phyloP scores from a whole-genome alignment of 1,284 basidiomycete species.

The Singerocomus inundabilis region DNA sequence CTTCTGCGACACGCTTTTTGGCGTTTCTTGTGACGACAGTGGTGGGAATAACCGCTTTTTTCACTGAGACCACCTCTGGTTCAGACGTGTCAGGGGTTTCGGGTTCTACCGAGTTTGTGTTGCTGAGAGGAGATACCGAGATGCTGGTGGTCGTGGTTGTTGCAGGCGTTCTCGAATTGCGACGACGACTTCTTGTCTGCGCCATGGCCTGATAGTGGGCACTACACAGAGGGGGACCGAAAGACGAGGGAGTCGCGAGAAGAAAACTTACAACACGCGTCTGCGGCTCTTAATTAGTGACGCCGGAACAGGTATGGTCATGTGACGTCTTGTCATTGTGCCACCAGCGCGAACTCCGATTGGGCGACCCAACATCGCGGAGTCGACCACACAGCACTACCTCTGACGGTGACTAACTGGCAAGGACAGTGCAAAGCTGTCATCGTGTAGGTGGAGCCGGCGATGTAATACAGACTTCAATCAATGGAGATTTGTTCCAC shows the following conservation, averaged over 20 bases:
- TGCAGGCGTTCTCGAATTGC: constrained; percentile 21
- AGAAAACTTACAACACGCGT: constrained; percentile 31
- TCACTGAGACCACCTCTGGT: constrained; percentile 24
- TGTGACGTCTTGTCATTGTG: constrained; percentile 13
- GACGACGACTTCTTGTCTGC: constrained; percentile 18
- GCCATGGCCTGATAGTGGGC: constrained; percentile 14
- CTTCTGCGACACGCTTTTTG: constrained; percentile 36
- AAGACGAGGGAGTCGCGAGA: constrained; percentile 14
- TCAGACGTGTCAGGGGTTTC: constrained; percentile 45
- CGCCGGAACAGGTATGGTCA: constrained; percentile 14
- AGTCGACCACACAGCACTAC: no score
- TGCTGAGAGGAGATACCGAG: constrained; percentile 27
- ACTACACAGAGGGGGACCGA: neutral
- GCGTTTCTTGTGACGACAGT: constrained; percentile 13
- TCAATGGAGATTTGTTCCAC: no score
- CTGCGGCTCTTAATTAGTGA: constrained; percentile 21
- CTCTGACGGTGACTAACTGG: no score
- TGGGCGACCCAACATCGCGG: neutral
- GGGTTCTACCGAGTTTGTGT: constrained; percentile 30
- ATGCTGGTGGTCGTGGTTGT: constrained; percentile 28
- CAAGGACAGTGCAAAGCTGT: no score
- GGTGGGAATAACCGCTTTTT: constrained; percentile 7
- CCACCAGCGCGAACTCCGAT: constrained; percentile 23
- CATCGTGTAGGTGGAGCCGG: no score
- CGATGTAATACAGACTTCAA: no score